Base-by-base conservation (phyloP, 148 eudicot species). In the Persicaria tinctoria region DNA sequence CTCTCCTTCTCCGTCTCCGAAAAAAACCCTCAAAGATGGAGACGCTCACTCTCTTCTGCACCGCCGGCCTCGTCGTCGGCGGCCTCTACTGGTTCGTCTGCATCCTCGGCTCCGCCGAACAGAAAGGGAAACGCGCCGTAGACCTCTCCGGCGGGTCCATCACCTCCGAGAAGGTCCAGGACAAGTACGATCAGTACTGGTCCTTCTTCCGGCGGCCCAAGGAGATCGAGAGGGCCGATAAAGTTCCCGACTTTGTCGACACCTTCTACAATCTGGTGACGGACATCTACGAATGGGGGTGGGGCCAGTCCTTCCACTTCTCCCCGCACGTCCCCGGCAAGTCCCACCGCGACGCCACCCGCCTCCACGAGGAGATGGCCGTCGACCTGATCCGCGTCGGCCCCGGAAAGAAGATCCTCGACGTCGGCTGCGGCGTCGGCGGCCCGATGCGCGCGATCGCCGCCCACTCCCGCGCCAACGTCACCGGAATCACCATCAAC, bases 231-330 rank as follows among this genome's bases (percentile, higher is more conserved):
- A 83, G 76, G 38, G 57, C 83, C n/a, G 85, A 84, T 0, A 78
- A 75, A 9, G 89, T 86, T 44, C 89, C 87, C 0, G 84, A 78
- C 27, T 82, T 82, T 11, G 89, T 86, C 46, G 87, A 84, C 72
- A 86, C 89, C 11, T 86, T 86, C 45, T 86, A 86, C 81, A 84
- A 86, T 54, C 81, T 86, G 8, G 89, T 86, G 0, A 86, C 89
- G 1, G 89, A 86, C 70, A 86, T 86, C 70, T 86, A 86, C 84
- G 89, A 86, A 74, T 86, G 89, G 89, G 89, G 89, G 0, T 86
- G 89, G 89, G 89, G 89, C 10, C 89, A 86, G 73, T 84, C 87
- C 38, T 86, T 86, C 83, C 89, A 86, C 27, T 86, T 86, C 78
- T 84, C 89, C 23, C 89, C 89, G 0, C 55, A 82, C 14, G 4